Evolutionary conservation across 2,329 filamentous ascomycete species (phyloP).

Genomic region (Aspergillus hortae): DNA sequence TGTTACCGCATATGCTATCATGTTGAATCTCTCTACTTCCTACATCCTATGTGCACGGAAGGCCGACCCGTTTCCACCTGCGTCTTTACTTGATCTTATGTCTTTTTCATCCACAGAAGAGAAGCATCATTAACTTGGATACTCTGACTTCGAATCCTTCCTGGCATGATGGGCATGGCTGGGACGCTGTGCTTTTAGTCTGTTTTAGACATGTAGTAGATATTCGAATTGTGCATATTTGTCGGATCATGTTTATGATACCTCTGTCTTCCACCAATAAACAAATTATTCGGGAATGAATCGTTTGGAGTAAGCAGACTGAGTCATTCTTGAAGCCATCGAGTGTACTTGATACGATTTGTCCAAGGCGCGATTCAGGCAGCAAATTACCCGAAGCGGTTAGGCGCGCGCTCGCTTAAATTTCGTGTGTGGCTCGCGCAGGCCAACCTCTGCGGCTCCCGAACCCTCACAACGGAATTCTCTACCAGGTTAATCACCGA

Average conservation of each 20-base stretch:
- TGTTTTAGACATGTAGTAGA: too few species aligned
- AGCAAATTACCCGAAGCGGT: conserved; percentile 27
- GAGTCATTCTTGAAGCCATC: too few species aligned
- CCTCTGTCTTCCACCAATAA: too few species aligned
- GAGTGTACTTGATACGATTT: too few species aligned
- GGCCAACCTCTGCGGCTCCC: conserved; percentile 24
- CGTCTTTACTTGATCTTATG: conserved; percentile 8
- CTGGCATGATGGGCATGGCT: neutral
- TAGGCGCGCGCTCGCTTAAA: conserved; percentile 44
- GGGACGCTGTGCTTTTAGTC: neutral
- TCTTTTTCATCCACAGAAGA: conserved; percentile 6
- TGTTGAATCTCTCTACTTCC: conserved; percentile 6
- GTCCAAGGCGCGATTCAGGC: neutral
- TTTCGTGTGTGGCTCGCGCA: conserved; percentile 40
- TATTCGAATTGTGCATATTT: too few species aligned
- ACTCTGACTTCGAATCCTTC: conserved; percentile 1
- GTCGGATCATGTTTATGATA: too few species aligned
- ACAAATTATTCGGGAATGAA: too few species aligned
- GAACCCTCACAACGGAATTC: conserved; percentile 26
- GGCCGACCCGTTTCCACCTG: neutral
- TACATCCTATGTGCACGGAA: neutral
- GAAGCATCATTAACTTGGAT: conserved; percentile 22
- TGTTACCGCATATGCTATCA: conserved; percentile 10
- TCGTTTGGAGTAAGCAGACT: too few species aligned
- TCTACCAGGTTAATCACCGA: conserved; percentile 6